Conservation (phyloP, 257 asterid species). For the Plectranthus barbatus region DNA sequence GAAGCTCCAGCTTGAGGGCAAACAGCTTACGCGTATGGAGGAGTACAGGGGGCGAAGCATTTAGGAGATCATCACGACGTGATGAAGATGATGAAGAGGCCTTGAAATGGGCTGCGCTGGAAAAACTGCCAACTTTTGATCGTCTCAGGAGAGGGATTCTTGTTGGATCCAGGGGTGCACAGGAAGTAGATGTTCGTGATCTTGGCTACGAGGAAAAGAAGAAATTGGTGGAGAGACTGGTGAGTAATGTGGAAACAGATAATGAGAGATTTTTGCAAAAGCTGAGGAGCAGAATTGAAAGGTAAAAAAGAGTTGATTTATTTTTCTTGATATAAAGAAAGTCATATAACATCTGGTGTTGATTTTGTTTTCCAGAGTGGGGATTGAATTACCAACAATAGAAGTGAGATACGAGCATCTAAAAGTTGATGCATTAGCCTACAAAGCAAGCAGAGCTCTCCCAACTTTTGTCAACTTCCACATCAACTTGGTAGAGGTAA, state of each 20-base stretch:
- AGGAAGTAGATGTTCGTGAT: too few relatives aligned
- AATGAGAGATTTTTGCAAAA: conserved; percentile 54
- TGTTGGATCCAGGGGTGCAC: too few relatives aligned
- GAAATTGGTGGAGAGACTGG: too few relatives aligned
- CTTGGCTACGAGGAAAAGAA: conserved; percentile 42
- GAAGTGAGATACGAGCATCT: too few relatives aligned
- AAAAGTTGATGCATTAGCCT: conserved; percentile 47
- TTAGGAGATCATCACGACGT: conserved; percentile 35
- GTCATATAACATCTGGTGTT: too few relatives aligned
- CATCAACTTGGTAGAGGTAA: conserved; percentile 48
- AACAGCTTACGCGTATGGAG: conserved; percentile 47
- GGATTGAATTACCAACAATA: too few relatives aligned
- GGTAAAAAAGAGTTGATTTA: too few relatives aligned
- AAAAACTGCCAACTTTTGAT: too few relatives aligned
- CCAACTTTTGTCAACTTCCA: conserved; percentile 47
- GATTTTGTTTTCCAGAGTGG: too few relatives aligned
- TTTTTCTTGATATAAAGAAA: too few relatives aligned
- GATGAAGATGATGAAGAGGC: conserved; percentile 26
- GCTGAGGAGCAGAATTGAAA: conserved; percentile 53
- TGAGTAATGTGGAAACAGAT: conserved; percentile 39
- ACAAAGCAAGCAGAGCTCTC: conserved; percentile 41
- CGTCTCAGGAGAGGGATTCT: too few relatives aligned
- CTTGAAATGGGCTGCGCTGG: too few relatives aligned
- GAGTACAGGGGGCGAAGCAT: conserved; percentile 35
- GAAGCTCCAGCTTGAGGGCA: conserved; percentile 30